phyloP scores from a whole-genome alignment of 2,329 filamentous ascomycete genomes.

The Ophiobolus disseminans region DNA sequence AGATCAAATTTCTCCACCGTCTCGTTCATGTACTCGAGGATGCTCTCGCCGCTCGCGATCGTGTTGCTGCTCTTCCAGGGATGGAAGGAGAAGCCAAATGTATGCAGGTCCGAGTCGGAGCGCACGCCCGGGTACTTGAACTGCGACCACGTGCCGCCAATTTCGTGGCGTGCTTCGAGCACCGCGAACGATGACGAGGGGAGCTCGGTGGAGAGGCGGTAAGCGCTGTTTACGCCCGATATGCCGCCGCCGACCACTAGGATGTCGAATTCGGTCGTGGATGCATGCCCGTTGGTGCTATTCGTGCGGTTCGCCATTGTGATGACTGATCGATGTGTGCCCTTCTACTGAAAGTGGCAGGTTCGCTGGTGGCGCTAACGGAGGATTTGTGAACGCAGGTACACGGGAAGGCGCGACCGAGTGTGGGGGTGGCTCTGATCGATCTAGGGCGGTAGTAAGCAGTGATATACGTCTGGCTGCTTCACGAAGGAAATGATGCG shows the following conservation, averaged over 20 bases:
- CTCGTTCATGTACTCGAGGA: conserved; percentile 54
- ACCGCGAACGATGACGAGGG: conserved; percentile 68
- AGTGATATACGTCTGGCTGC: too few species aligned
- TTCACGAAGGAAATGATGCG: too few species aligned
- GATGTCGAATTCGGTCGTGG: conserved; percentile 46
- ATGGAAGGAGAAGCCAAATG: conserved; percentile 69
- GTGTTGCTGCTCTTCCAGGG: conserved; percentile 65
- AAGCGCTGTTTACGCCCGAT: conserved; percentile 76
- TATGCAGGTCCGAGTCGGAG: conserved; percentile 58
- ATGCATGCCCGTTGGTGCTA: conserved; percentile 15
- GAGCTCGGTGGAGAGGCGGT: conserved; percentile 68
- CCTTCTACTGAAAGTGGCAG: neutral
- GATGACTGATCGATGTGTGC: neutral
- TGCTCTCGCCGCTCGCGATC: conserved; percentile 55
- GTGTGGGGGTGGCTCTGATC: neutral
- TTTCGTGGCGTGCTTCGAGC: conserved; percentile 68
- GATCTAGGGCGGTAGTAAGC: too few species aligned
- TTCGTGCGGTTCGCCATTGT: conserved; percentile 28
- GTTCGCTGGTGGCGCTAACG: neutral
- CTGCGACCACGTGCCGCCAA: conserved; percentile 81
- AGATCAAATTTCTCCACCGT: conserved; percentile 54
- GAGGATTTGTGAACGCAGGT: neutral
- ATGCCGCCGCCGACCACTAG: conserved; percentile 77
- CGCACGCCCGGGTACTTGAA: conserved; percentile 77
- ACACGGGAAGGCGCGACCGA: neutral